Conservation (phyloP, 2,329 filamentous ascomycete species). For the Allantophomopsis cytisporea region DNA sequence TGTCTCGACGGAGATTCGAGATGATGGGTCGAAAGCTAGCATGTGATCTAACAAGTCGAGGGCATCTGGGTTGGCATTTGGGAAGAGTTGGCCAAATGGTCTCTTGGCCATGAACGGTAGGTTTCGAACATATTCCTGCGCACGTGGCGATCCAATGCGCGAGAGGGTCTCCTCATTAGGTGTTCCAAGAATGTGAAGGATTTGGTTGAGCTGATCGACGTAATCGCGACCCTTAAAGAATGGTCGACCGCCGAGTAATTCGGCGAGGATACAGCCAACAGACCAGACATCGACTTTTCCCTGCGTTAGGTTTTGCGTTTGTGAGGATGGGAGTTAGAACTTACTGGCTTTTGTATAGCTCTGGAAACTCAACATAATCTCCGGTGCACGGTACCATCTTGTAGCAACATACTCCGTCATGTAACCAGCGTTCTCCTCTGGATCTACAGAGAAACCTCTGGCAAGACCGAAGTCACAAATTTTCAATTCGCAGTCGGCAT, state of each 20-base stretch:
- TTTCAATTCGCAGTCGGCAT: constrained; percentile 98
- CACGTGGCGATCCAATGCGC: constrained; percentile 87
- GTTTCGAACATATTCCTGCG: constrained; percentile 97
- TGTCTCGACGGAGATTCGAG: constrained; percentile 86
- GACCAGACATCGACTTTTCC: constrained; percentile 97
- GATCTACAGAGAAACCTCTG: constrained; percentile 91
- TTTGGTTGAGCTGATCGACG: constrained; percentile 98
- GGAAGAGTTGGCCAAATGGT: constrained; percentile 77
- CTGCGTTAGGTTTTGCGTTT: constrained; percentile 4
- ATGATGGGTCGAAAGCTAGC: constrained; percentile 92
- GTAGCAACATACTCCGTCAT: constrained; percentile 99
- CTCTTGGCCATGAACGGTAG: constrained; percentile 91
- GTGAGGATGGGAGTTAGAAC: constrained; percentile 25
- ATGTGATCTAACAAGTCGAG: constrained; percentile 92
- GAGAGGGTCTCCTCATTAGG: constrained; percentile 89
- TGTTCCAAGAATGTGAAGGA: constrained; percentile 92
- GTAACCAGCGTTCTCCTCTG: constrained; percentile 96
- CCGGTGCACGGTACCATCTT: constrained; percentile 94
- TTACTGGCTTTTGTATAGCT: constrained; percentile 99
- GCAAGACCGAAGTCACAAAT: constrained; percentile 97
- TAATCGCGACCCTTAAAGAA: constrained; percentile 99
- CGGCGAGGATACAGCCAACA: constrained; percentile 92
- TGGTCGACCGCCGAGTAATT: constrained; percentile 86
- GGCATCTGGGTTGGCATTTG: constrained; percentile 88
- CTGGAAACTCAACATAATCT: constrained; percentile 99